Evolutionary conservation across 805 yeast genomes (phyloP).

Genomic region (Starmera caribaea): DNA sequence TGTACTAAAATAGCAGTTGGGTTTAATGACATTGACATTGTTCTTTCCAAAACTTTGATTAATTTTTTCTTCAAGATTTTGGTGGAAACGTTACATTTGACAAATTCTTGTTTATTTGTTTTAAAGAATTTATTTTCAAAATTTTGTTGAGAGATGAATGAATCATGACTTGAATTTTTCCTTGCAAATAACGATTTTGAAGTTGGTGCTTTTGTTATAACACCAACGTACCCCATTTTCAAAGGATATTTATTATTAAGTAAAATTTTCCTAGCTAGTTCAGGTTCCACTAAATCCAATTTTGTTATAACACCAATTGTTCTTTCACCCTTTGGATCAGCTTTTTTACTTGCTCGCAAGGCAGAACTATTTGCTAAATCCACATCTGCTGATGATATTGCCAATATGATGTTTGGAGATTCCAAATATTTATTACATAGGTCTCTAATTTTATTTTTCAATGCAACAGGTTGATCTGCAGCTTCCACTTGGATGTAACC

Average conservation of each 20-base stretch:
- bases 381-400: slow-evolving; percentile 96
- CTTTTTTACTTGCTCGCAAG: slow-evolving; percentile 74
- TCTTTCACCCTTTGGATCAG: slow-evolving; percentile 92
- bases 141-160: slow-evolving; percentile 58
- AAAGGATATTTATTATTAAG: slow-evolving; percentile 80
- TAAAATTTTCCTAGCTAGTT: slow-evolving; percentile 55
- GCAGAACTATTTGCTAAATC: slow-evolving; percentile 96
- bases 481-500: slow-evolving; percentile 97
- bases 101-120: slow-evolving; percentile 47
- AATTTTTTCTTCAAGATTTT: slow-evolving; percentile 65
- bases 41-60: slow-evolving; percentile 77
- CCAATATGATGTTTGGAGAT: slow-evolving; percentile 88
- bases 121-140: slow-evolving; percentile 59
- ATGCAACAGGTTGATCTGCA: slow-evolving; percentile 84
- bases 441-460: slow-evolving; percentile 68
- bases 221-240: slow-evolving; percentile 97
- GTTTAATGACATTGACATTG: slow-evolving; percentile 81
- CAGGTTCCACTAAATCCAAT: slow-evolving; percentile 79
- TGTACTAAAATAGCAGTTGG: slow-evolving; percentile 84
- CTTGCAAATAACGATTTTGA: slow-evolving; percentile 33
- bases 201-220: slow-evolving; percentile 72
- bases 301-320: slow-evolving; percentile 96
- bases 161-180: slow-evolving; percentile 46
- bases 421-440: slow-evolving; percentile 81
- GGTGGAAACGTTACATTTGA: slow-evolving; percentile 68